Conservation (phyloP, 148 eudicot species). For the Rhododendron griersonianum region DNA sequence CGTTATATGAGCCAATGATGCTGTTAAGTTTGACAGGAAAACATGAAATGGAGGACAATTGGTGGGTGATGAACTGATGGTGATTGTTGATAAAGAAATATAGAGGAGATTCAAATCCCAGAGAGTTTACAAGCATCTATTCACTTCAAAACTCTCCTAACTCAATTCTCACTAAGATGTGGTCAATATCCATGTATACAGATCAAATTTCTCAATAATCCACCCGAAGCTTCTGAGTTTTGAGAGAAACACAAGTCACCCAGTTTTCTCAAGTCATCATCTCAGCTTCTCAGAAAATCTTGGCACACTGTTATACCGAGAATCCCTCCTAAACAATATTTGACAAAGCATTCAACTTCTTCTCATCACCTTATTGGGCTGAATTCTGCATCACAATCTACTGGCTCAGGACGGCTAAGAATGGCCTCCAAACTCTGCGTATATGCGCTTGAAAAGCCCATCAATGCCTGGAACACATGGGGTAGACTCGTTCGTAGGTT, state of each 20-base stretch:
- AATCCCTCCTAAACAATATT: background rate
- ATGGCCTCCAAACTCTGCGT: slow-evolving; percentile 39
- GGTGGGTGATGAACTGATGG: background rate
- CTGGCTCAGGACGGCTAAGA: slow-evolving; percentile 23
- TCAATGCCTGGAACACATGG: slow-evolving; percentile 48
- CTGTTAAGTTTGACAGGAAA: background rate
- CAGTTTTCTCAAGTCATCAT: background rate
- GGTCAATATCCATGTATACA: background rate
- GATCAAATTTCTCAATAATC: background rate
- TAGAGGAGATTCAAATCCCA: background rate
- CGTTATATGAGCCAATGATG: background rate
- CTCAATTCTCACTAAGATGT: background rate
- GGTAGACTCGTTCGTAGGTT: slow-evolving; percentile 62
- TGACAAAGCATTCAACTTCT: background rate
- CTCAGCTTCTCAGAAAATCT: background rate
- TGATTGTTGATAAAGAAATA: background rate
- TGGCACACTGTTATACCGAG: background rate
- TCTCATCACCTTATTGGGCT: slow-evolving; percentile 8
- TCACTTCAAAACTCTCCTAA: background rate
- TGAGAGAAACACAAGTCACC: background rate
- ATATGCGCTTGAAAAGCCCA: slow-evolving; percentile 49
- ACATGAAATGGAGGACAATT: too few species aligned
- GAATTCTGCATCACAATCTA: slow-evolving; percentile 3
- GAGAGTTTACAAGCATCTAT: background rate
- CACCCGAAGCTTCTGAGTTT: background rate